Base-by-base conservation (phyloP, 2,329 filamentous ascomycete genomes). In the Myriosclerotinia scirpicola region DNA sequence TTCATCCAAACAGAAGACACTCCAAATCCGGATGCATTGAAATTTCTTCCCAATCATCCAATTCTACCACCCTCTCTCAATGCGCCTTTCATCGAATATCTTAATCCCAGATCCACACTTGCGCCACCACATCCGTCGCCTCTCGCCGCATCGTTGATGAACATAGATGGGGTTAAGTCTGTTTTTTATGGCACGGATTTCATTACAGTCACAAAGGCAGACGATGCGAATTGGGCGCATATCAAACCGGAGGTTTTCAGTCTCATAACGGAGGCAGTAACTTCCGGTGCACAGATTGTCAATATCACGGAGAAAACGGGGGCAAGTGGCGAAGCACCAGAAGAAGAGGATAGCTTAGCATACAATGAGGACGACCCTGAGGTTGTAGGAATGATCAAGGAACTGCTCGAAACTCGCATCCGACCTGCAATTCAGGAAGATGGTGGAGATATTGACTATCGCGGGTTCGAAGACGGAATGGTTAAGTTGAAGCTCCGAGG, bases 1-100 rank as follows among this genome's bases (percentile, higher is more conserved):
- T 99, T 98, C 82, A 99, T 99, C 76, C 95, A 99, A 80, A 98
- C 94, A 6, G 94, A 98, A 77, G 86, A 85, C 71, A 99, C 95
- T 1, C 95, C 95, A 36, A 99, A 99, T 79, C 84, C 88, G n/a
- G 93, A 98, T 81, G 93, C 93, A 44, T 85, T 98, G 75, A 99
- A 99, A 81, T 99, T 99, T 80, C 85, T 96, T 50, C 95, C 95
- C 2, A 97, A 97, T 80, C 88, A 92, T 78, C 86, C 86, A 50
- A 87, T 99, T 62, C 85, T 99, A 1, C 94, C 95, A 30, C 83
- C 90, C 71, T 82, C 82, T 63, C 82, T 97, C 70, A 80, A 85
- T 8, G 87, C 89, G 2, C 85, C 92, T 9, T 97, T 93, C 78
- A 85, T 98, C 77, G 95, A 99, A 81, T 99, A 98, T 78, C 84